Conservation (phyloP, 495 filamentous ascomycete species). For the Penicillium daleae region DNA sequence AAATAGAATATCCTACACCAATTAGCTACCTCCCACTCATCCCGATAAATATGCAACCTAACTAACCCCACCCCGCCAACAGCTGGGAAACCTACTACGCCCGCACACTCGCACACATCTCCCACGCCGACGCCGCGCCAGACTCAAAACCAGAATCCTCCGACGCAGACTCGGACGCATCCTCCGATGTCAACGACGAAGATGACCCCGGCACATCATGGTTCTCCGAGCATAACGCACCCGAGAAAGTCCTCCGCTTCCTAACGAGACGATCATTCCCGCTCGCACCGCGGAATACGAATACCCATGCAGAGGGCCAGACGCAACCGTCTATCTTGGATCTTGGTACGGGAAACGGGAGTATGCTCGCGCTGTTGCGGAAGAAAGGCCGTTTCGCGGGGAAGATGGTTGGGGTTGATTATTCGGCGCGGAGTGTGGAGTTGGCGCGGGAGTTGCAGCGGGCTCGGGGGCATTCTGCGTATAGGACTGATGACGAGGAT, state of each 20-base stretch:
- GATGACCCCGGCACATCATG: slow-evolving; percentile 54
- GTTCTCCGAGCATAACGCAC: slow-evolving; percentile 57
- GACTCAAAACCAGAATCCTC: slow-evolving; percentile 7
- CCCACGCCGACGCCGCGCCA: slow-evolving; percentile 18
- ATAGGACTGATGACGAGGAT: slow-evolving; percentile 40
- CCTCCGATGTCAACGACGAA: slow-evolving; percentile 40
- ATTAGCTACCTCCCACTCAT: neutral
- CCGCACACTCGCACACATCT: slow-evolving; percentile 46
- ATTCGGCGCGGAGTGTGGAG: slow-evolving; percentile 71
- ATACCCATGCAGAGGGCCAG: slow-evolving; percentile 9
- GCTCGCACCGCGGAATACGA: slow-evolving; percentile 37
- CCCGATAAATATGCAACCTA: neutral
- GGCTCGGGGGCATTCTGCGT: slow-evolving; percentile 44
- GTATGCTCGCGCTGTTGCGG: slow-evolving; percentile 75
- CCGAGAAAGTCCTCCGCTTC: slow-evolving; percentile 52
- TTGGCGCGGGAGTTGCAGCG: slow-evolving; percentile 62
- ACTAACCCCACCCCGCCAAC: slow-evolving; percentile 4
- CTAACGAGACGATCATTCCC: slow-evolving; percentile 44
- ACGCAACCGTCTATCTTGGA: slow-evolving; percentile 61
- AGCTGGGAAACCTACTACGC: slow-evolving; percentile 55
- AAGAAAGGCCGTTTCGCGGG: slow-evolving; percentile 63
- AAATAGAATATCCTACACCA: neutral
- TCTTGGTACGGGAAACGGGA: slow-evolving; percentile 90
- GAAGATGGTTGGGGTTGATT: slow-evolving; percentile 83
- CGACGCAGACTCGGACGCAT: slow-evolving; percentile 19